phyloP scores from a whole-genome alignment of 129 eudicot genomes.

The Erigeron canadensis region DNA sequence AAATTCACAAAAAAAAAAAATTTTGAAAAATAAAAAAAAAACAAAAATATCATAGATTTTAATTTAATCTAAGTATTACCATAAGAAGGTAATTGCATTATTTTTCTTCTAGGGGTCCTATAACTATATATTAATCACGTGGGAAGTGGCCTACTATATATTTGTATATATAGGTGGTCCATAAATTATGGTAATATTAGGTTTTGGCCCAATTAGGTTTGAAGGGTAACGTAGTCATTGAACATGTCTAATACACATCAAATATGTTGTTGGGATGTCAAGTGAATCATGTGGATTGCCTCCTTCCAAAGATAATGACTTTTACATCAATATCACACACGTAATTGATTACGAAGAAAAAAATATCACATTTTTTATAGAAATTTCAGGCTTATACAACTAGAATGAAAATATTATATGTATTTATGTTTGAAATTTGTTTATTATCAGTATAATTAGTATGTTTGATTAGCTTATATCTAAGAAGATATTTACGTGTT shows the following conservation, averaged over 20 bases:
- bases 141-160: constrained; percentile 41
- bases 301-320: constrained; percentile 33
- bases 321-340: constrained; percentile 19
- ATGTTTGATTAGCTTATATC: no score
- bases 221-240: constrained; percentile 25
- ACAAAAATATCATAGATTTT: constrained; percentile 20
- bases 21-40: not conserved
- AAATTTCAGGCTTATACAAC: no score
- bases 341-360: not conserved
- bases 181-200: constrained; percentile 19
- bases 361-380: no score
- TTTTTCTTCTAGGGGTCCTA: constrained; percentile 30
- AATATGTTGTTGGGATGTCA: constrained; percentile 41
- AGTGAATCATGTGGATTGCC: constrained; percentile 47
- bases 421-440: no score
- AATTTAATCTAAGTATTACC: no score
- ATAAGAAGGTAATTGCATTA: constrained; percentile 35
- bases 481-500: no score
- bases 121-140: constrained; percentile 38
- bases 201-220: constrained; percentile 30
- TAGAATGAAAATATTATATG: no score
- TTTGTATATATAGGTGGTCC: constrained; percentile 40
- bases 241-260: constrained; percentile 20
- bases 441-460: no score
- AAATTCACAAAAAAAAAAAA: no score